Evolutionary conservation across 2,329 filamentous ascomycete genomes (phyloP).

Genomic region (Fusarium camptoceras): DNA sequence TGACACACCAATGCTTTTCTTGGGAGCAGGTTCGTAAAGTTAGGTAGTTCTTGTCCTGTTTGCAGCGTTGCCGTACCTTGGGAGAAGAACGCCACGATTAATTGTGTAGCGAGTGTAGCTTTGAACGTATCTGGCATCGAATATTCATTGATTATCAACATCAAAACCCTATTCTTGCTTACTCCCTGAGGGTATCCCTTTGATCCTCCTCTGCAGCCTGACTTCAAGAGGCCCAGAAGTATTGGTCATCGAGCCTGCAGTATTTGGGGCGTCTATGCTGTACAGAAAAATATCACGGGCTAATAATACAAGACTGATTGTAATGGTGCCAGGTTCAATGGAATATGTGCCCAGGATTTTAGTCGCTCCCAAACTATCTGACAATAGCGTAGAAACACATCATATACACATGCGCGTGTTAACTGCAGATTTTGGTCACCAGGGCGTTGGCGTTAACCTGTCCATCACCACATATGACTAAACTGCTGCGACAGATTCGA

Average conservation of each 20-base stretch:
- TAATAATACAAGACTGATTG: neutral
- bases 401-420: slow-evolving; percentile 3
- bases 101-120: neutral
- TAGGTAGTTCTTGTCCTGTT: neutral
- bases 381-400: neutral
- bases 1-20: neutral
- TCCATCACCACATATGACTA: slow-evolving; percentile 19
- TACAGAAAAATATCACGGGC: neutral
- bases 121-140: neutral
- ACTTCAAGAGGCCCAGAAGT: neutral
- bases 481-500: slow-evolving; percentile 13
- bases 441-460: slow-evolving; percentile 16
- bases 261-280: neutral
- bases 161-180: neutral
- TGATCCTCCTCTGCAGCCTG: neutral
- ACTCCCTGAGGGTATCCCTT: neutral
- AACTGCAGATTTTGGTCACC: slow-evolving; percentile 3
- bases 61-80: neutral
- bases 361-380: slow-evolving; percentile 2
- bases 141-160: neutral
- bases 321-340: neutral
- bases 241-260: neutral
- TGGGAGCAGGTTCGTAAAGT: neutral
- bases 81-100: neutral
- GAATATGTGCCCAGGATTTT: slow-evolving; percentile 11